Base-by-base conservation (phyloP, 2,329 filamentous ascomycete genomes). In the Apiospora malaysiana region DNA sequence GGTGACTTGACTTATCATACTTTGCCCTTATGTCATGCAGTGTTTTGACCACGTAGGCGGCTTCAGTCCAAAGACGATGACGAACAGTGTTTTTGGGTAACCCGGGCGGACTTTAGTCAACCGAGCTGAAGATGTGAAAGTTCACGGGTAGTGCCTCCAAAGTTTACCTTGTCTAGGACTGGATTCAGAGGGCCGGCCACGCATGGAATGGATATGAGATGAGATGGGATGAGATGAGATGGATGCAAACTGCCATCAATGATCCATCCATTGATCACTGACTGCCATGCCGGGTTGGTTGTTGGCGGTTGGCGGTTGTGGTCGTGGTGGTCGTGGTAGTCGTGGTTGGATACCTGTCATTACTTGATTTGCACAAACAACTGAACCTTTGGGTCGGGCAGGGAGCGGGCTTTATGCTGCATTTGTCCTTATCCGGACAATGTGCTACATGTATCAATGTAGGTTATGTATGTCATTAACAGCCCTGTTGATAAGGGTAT, bases 91-190 rank as follows among this genome's bases (percentile, higher is more conserved):
- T 37, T 21, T 5, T 21, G 21, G 27, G 51, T 10, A 37, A 18
- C 25, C 51, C 49, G n/a, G 18, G 14, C 49, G 6, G 25, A 27
- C 49, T 59, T 37, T 59, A 59, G 51, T 37, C 51, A 37, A 37
- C 51, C 37, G 51, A 63, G 56, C 56, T 63, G 56, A 40, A 63
- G 56, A 63, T 63, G 27, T 9, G 56, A 63, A 32, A 63, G 56
- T 63, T 63, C 40, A 32, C 56, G 56, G 56, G 56, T 63, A 63
- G 32, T 40, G 27, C 56, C 56, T 63, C 12, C 32, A 63, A 63
- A 63, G 21, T 40, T 63, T 63, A 23, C 32, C 56, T 63, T 63
- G 40, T 63, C 56, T 59, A 21, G 18, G 51, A 21, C 51, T 59
- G 27, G 2, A 59, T 32, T 37, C 23, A 8, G 7, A 56, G 23